Evolutionary conservation across 306 rosid genomes (phyloP), one percentile per base, ranked within the genome.

Genomic region (Herpetospermum pedunculosum): DNA sequence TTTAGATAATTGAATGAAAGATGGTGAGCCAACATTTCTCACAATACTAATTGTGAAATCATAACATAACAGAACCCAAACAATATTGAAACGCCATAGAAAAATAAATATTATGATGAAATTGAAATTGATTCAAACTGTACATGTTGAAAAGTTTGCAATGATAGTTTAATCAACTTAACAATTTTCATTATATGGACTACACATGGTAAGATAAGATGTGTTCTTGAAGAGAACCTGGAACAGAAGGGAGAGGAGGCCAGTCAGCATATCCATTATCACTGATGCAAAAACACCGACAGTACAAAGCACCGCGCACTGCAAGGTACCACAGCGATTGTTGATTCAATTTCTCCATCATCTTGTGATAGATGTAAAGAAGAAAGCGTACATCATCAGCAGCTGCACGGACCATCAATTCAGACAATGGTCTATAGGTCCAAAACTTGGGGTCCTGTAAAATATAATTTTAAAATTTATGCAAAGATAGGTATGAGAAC

Each of bases 361-460:
- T 89, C 85, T 75, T 92, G 83, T 84, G 88, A 83, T 95, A 88
- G 73, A 95, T 84, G 87, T 83, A 85, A 55, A 85, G 97, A 76
- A 95, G 99, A 81, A 91, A 95, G 76, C 99, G 97, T 64, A 95
- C 99, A 79, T 95, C 97, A 81, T 89, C 99, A 46, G 99, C 90
- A 3, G 99, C 99, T 58, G 96, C 85, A 41, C 92, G 97, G 81
- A 95, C 84, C 99, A 95, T 95, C 81, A 35, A 82, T 83, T 95
- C 97, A 69, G 99, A 88, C 74, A 95, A 77, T 77, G 99, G 99
- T 77, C 99, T 84, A 80, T 89, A 83, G 10, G 85, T 87, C 99
- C 99, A 95, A 81, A 88, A 95, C 35, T 88, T 83, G 53, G 99
- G 96, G 77, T 95, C 99, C 99, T 95, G 88, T 37, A 74, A 23